A percentile compares a stretch with the other conserved stretches of the same genome.
These are phyloP conservation scores for Elongisporangium senticosum DNA, from an alignment of 352 stramenopile genomes.

Conservation along the genomic window DNA sequence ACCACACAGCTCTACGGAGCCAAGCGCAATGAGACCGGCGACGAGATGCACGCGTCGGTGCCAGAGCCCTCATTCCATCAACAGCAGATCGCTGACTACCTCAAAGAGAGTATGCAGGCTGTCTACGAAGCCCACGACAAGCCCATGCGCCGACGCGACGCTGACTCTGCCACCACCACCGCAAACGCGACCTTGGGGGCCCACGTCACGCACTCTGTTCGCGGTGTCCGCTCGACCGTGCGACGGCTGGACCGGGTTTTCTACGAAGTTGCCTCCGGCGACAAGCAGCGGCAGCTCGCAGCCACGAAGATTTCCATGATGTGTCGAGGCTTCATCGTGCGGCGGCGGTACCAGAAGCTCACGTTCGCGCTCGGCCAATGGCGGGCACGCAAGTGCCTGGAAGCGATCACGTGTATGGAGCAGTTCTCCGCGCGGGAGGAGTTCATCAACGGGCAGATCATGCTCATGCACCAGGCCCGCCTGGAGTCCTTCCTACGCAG, in stretches of 20 bases:
- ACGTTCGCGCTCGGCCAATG: constrained; percentile 41
- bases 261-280: constrained; percentile 63
- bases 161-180: background rate
- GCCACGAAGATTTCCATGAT: constrained; percentile 62
- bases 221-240: constrained; percentile 57
- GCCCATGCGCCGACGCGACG: background rate
- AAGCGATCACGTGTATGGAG: constrained; percentile 44
- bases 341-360: constrained; percentile 38
- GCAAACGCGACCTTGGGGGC: constrained; percentile 33
- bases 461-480: constrained; percentile 33
- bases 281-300: constrained; percentile 66
- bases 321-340: constrained; percentile 41
- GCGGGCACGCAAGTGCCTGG: constrained; percentile 32
- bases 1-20: background rate
- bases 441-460: constrained; percentile 52
- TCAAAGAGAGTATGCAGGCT: constrained; percentile 42
- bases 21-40: constrained; percentile 7
- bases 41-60: background rate
- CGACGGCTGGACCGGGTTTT: constrained; percentile 70
- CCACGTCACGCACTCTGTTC: constrained; percentile 50
- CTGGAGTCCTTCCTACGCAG: constrained; percentile 28
- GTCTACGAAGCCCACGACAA: constrained; percentile 19
- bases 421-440: constrained; percentile 63
- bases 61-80: constrained; percentile 19
- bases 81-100: constrained; percentile 40